Percentiles rank a stretch among this genome's conserved stretches.
These are phyloP conservation scores for Fusarium transvaalense DNA, from an alignment of 2,329 filamentous ascomycete species.

Conservation along the genomic window DNA sequence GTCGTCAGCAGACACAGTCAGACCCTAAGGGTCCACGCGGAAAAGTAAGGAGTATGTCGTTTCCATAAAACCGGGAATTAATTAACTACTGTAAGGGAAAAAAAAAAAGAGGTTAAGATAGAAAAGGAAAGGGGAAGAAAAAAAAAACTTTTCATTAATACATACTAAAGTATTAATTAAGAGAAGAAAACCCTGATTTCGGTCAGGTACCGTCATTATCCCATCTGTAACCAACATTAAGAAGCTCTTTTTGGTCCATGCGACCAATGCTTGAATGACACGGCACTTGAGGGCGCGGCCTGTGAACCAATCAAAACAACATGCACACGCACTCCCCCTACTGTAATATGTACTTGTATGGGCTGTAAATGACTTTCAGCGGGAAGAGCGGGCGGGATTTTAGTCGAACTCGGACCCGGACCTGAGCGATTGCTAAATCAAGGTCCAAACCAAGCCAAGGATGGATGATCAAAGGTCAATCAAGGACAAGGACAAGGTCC, in stretches of 20 bases:
- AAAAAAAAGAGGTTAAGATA: background rate
- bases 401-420: conserved; percentile 33
- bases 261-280: conserved; percentile 44
- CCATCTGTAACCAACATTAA: background rate
- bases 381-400: conserved; percentile 37
- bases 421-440: conserved; percentile 38
- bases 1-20: conserved; percentile 37
- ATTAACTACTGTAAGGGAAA: background rate
- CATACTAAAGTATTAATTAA: background rate
- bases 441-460: conserved; percentile 11
- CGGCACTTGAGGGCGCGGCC: conserved; percentile 33
- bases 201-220: conserved; percentile 2
- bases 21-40: conserved; percentile 22
- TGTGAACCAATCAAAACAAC: conserved; percentile 40
- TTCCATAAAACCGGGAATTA: conserved; percentile 17
- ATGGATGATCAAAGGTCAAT: conserved; percentile 1
- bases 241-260: conserved; percentile 30
- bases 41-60: conserved; percentile 10
- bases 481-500: conserved; percentile 6
- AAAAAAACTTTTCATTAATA: conserved; percentile 24
- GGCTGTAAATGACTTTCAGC: conserved; percentile 1
- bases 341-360: no score
- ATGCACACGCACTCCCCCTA: conserved; percentile 33
- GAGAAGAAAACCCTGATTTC: conserved; percentile 21
- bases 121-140: background rate